Evolutionary conservation across 176 grass and related monocot genomes (phyloP).

Genomic region (Zoysia pacifica): DNA sequence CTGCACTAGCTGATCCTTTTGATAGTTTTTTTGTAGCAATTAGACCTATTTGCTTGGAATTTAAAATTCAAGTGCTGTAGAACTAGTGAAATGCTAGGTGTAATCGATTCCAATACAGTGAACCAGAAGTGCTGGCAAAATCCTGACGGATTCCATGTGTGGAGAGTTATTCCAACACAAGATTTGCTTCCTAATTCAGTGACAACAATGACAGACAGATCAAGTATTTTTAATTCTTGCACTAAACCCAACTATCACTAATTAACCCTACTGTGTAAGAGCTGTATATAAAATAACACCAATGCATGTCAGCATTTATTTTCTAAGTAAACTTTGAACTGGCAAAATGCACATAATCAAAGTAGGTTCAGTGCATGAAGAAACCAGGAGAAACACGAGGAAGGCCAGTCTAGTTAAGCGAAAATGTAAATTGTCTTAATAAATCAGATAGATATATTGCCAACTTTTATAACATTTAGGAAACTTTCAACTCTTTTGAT

Average conservation of each 20-base stretch:
- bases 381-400: slow-evolving; percentile 38
- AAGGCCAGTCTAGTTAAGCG: background rate
- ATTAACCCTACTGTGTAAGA: slow-evolving; percentile 31
- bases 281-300: slow-evolving; percentile 35
- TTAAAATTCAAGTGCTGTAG: slow-evolving; percentile 22
- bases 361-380: slow-evolving; percentile 41
- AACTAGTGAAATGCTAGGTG: slow-evolving; percentile 18
- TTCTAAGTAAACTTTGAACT: slow-evolving; percentile 39
- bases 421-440: slow-evolving; percentile 10
- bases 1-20: slow-evolving; percentile 27
- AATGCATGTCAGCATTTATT: slow-evolving; percentile 35
- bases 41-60: slow-evolving; percentile 28
- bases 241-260: slow-evolving; percentile 22
- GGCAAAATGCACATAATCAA: slow-evolving; percentile 5
- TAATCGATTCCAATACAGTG: slow-evolving; percentile 44
- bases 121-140: slow-evolving; percentile 43
- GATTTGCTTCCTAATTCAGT: slow-evolving; percentile 57
- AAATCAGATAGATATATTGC: slow-evolving; percentile 6
- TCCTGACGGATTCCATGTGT: slow-evolving; percentile 48
- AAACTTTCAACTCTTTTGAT: slow-evolving; percentile 34
- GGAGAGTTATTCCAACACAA: slow-evolving; percentile 56
- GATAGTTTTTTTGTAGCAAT: slow-evolving; percentile 7
- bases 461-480: slow-evolving; percentile 18
- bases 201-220: slow-evolving; percentile 47
- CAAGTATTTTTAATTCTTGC: slow-evolving; percentile 23